Base-by-base conservation (phyloP, 2,329 filamentous ascomycete genomes). In the Didymella pinodella region DNA sequence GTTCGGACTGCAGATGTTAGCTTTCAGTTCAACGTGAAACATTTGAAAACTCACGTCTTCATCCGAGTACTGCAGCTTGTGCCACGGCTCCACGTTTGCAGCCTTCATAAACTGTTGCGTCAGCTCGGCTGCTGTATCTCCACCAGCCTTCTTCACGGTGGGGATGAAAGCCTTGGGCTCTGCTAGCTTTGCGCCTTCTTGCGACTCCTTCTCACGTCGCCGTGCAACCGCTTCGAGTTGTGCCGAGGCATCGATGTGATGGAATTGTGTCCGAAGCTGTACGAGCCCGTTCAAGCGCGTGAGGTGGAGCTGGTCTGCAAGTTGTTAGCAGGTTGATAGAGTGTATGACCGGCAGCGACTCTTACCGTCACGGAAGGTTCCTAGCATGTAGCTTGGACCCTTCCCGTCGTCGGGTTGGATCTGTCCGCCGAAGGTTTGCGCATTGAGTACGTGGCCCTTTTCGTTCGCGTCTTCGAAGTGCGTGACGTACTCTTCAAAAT, bases 231-330 rank as follows among this genome's bases (percentile, higher is more conserved):
- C 85, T 34, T 90, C 87, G 55, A 91, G 84, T 69, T 97, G 92
- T 46, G 89, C 83, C 45, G 88, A 79, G 3, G 95, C 94, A 78
- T 98, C 95, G 66, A 98, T 84, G 79, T 98, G 93, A 78, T 97
- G 92, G 61, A 96, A 90, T 72, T 97, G 92, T 0, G 95, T 93
- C 4, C 93, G 90, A 72, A 99, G 87, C 74, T 96, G 92, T 41
- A 96, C 90, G 44, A 97, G 86, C 2, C 91, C 90, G 40, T 89
- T 88, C 45, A 96, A 86, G 25, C 90, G 91, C 0, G 92, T 96
- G 38, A 98, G 86, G 78, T 97, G 92, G 10, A 97, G 82, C 72
- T 96, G 88, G 68, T 91, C 91, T 93, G 64, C 32, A 14, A 36
- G 8, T n/a, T 1, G 50, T 73, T 40, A 68, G 62, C 32, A 22